A percentile compares a stretch with the other conserved stretches of the same genome.
Conservation (phyloP, 495 filamentous ascomycete genomes). For the Zalerion maritima region DNA sequence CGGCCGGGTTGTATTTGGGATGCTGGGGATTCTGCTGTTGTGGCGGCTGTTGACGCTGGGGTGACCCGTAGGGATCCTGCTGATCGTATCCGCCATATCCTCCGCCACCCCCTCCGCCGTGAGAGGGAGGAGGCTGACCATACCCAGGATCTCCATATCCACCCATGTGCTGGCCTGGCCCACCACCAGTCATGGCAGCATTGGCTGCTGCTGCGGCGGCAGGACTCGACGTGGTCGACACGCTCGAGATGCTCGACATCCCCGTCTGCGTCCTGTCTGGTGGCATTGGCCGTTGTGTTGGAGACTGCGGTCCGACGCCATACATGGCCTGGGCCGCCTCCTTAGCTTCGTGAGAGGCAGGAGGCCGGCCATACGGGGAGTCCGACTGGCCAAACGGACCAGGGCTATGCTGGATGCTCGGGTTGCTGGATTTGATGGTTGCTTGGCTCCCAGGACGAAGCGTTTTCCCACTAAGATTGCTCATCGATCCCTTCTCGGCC, state of each 20-base stretch:
- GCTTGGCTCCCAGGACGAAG: constrained; percentile 40
- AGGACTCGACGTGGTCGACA: constrained; percentile 20
- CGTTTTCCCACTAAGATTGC: constrained; percentile 48
- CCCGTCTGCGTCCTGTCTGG: constrained; percentile 28
- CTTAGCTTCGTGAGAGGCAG: constrained; percentile 30
- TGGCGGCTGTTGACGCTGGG: constrained; percentile 28
- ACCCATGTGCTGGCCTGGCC: constrained; percentile 12
- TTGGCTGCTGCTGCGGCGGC: constrained; percentile 31
- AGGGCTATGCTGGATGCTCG: constrained; percentile 14
- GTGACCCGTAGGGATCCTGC: constrained; percentile 31
- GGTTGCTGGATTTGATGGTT: constrained; percentile 15
- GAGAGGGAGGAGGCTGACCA: constrained; percentile 21
- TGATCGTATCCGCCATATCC: constrained; percentile 18
- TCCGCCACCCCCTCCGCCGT: constrained; percentile 22
- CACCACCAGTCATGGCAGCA: constrained; percentile 27
- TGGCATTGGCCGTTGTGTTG: constrained; percentile 22
- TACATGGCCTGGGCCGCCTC: constrained; percentile 38
- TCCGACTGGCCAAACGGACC: constrained; percentile 18
- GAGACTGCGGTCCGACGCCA: constrained; percentile 19
- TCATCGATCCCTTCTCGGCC: constrained; percentile 22
- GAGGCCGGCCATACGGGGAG: constrained; percentile 19
- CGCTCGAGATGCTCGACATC: too few relatives aligned
- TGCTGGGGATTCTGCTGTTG: constrained; percentile 40
- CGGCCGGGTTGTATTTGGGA: constrained; percentile 56
- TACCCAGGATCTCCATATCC: constrained; percentile 22